Conservation (phyloP, 2,329 filamentous ascomycete genomes). For the Bisporella sp. region DNA sequence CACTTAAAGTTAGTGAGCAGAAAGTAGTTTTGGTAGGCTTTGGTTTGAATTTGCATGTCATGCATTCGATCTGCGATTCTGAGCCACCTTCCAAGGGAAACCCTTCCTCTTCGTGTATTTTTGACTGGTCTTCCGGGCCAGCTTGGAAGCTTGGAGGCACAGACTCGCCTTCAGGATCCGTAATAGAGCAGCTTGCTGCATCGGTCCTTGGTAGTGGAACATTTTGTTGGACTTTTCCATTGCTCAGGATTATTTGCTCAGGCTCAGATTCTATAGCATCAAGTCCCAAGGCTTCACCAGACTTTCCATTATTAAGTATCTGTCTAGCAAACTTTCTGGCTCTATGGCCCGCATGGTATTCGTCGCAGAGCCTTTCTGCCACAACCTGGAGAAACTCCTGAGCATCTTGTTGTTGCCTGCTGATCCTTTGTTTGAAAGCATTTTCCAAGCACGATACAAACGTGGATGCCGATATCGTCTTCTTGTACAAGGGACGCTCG, state of each 20-base stretch:
- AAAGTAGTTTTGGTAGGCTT: conserved; percentile 79
- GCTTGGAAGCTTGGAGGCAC: neutral
- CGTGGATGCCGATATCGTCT: conserved; percentile 80
- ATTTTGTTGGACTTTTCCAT: neutral
- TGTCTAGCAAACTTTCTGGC: conserved; percentile 54
- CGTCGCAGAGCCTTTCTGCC: conserved; percentile 84
- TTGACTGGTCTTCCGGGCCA: neutral
- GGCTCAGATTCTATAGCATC: conserved; percentile 3
- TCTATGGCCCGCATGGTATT: conserved; percentile 79
- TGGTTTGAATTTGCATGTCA: conserved; percentile 83
- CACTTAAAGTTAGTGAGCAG: conserved; percentile 85
- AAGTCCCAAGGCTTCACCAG: conserved; percentile 4
- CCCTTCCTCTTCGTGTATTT: conserved; percentile 49
- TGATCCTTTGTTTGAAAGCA: conserved; percentile 86
- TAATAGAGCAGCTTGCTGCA: too few species aligned
- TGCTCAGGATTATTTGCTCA: conserved; percentile 5
- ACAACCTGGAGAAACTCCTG: conserved; percentile 96
- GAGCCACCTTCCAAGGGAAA: conserved; percentile 90
- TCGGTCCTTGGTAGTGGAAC: neutral
- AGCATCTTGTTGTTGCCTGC: conserved; percentile 91
- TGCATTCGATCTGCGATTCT: conserved; percentile 92
- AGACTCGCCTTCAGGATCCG: too few species aligned
- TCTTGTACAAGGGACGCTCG: conserved; percentile 86
- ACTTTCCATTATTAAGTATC: neutral
- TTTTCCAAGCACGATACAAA: conserved; percentile 80